phyloP scores from a whole-genome alignment of 441 rosid genomes.

The Hura crepitans region DNA sequence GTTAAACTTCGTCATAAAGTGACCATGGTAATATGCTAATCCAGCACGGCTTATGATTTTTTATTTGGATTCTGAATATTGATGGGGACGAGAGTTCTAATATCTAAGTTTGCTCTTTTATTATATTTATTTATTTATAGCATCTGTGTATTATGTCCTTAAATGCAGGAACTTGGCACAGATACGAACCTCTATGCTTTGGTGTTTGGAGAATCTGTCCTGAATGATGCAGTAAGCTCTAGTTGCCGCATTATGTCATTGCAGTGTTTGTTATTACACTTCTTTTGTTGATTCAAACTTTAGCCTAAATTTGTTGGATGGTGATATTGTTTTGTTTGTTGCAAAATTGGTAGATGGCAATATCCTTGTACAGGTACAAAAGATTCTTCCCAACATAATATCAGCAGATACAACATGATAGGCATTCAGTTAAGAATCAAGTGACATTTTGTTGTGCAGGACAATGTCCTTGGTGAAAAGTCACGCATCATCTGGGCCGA shows the following conservation, averaged over 20 bases:
- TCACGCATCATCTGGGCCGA: slow-evolving; percentile 57
- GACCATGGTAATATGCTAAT: not conserved
- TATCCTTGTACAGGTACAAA: slow-evolving; percentile 86
- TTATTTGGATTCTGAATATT: slow-evolving; percentile 4
- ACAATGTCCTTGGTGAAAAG: slow-evolving; percentile 90
- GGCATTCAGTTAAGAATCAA: slow-evolving; percentile 28
- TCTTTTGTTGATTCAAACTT: not conserved
- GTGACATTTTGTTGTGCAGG: slow-evolving; percentile 50
- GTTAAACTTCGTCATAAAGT: not conserved
- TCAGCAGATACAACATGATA: slow-evolving; percentile 16
- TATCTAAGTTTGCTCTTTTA: not conserved
- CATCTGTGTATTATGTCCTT: slow-evolving; percentile 13
- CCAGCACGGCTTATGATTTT: not conserved
- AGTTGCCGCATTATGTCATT: slow-evolving; percentile 18
- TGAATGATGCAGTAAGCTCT: slow-evolving; percentile 91
- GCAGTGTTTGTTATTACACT: slow-evolving; percentile 18
- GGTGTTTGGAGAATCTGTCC: slow-evolving; percentile 98
- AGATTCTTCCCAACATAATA: slow-evolving; percentile 20
- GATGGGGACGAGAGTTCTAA: not conserved
- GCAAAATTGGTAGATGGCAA: slow-evolving; percentile 72
- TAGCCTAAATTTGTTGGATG: slow-evolving; percentile 28
- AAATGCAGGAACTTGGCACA: slow-evolving; percentile 91
- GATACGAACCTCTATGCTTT: slow-evolving; percentile 90
- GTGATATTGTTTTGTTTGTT: slow-evolving; percentile 26
- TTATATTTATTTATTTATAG: not conserved